A percentile compares a stretch with the other conserved stretches of the same genome.
These are phyloP conservation scores for Hypoxylon rubiginosum DNA, from an alignment of 2,329 filamentous ascomycete species.

Conservation along the genomic window DNA sequence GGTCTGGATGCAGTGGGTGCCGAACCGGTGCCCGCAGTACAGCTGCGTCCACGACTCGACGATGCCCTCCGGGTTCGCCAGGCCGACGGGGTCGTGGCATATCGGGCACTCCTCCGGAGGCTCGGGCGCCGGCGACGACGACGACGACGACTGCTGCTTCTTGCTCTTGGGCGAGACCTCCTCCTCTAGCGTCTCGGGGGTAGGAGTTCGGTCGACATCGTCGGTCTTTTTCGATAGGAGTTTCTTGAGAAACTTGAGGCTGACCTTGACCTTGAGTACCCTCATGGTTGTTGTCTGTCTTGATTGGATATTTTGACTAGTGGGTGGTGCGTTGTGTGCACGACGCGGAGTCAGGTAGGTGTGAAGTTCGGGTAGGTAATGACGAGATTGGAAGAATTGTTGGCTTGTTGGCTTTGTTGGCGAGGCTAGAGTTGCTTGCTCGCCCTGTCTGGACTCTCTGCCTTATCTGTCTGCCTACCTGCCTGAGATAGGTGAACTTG, in stretches of 20 bases:
- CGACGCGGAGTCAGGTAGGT: constrained; percentile 2
- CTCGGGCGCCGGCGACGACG: constrained; percentile 29
- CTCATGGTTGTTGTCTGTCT: constrained; percentile 37
- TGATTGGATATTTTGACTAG: constrained; percentile 5
- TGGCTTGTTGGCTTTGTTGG: no score
- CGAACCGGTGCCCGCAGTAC: constrained; percentile 61
- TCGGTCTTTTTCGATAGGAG: constrained; percentile 35
- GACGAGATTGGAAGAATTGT: constrained; percentile 8
- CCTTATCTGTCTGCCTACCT: constrained; percentile 2
- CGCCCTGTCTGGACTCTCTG: neutral
- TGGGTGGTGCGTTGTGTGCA: neutral
- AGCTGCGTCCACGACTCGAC: constrained; percentile 58
- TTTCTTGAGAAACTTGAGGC: constrained; percentile 48
- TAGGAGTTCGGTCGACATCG: constrained; percentile 3
- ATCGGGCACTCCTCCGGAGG: constrained; percentile 57
- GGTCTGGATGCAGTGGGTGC: constrained; percentile 58
- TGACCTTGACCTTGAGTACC: constrained; percentile 41
- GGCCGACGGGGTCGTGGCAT: constrained; percentile 59
- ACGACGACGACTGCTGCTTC: no score
- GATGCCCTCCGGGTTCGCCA: constrained; percentile 54
- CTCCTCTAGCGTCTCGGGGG: constrained; percentile 13
- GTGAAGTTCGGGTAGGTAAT: neutral
- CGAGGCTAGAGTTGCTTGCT: constrained; percentile 25
- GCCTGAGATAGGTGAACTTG: constrained; percentile 10
- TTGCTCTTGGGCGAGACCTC: constrained; percentile 36